These are phyloP conservation scores for Saturnispora silvae DNA, from an alignment of 805 yeast species.

Conservation along the genomic window DNA sequence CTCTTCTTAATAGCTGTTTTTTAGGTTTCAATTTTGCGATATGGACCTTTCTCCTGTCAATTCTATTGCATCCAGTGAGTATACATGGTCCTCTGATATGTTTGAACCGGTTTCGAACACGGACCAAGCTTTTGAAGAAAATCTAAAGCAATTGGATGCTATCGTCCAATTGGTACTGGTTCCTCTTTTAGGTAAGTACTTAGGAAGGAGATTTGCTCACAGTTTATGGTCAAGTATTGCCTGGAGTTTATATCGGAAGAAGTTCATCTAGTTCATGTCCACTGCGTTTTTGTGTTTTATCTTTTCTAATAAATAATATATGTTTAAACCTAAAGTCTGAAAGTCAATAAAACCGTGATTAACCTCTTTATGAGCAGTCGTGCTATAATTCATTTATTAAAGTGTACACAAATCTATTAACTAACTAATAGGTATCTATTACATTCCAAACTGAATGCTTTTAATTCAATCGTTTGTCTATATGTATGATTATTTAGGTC, in stretches of 20 bases:
- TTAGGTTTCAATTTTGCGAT: no score
- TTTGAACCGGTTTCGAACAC: slow-evolving; percentile 5
- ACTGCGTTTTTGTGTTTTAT: no score
- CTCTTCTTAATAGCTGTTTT: no score
- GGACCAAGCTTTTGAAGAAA: slow-evolving; percentile 7
- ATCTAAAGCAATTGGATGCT: slow-evolving; percentile 43
- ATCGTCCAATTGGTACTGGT: slow-evolving; percentile 48
- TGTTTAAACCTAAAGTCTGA: no score
- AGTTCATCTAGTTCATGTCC: slow-evolving; percentile 20
- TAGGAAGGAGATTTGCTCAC: slow-evolving; percentile 53
- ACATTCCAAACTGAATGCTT: no score
- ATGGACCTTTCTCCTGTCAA: slow-evolving; percentile 30
- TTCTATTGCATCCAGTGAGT: slow-evolving; percentile 4
- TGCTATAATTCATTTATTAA: no score
- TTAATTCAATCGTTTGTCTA: no score
- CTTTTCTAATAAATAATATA: no score
- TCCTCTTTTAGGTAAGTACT: slow-evolving; percentile 55
- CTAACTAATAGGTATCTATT: no score
- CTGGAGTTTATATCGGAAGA: background rate
- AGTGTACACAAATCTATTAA: no score
- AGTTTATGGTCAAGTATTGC: slow-evolving; percentile 25
- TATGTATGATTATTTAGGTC: slow-evolving; percentile 36
- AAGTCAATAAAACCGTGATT: no score
- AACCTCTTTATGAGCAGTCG: no score
- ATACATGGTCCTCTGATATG: slow-evolving; percentile 8